These are phyloP conservation scores for Antonospora locustae DNA, from an alignment of 371 early-diverging fungal species.

Conservation along the genomic window DNA sequence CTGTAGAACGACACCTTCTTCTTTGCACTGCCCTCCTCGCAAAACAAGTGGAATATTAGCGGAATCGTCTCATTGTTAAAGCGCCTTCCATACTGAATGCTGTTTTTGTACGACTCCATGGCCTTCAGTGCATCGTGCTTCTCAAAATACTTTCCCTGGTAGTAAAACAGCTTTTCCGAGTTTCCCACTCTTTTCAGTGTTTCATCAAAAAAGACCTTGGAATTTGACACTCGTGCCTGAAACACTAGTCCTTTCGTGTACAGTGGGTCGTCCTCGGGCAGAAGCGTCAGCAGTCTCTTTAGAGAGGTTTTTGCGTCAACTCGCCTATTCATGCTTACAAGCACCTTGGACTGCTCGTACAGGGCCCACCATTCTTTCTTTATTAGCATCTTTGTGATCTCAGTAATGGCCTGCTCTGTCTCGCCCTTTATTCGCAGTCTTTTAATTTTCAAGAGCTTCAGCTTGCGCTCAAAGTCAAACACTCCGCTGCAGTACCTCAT, in stretches of 20 bases:
- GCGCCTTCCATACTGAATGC: slow-evolving; percentile 19
- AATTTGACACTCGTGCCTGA: slow-evolving; percentile 31
- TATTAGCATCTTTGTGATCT: slow-evolving; percentile 33
- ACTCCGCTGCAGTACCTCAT: no score
- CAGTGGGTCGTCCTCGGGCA: slow-evolving; percentile 5
- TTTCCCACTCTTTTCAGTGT: slow-evolving; percentile 22
- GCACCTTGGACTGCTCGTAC: slow-evolving; percentile 42
- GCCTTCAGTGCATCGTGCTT: slow-evolving; percentile 18
- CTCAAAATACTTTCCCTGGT: slow-evolving; percentile 49
- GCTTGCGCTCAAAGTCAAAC: slow-evolving; percentile 15
- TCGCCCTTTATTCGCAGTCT: slow-evolving; percentile 10
- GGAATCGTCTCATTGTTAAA: slow-evolving; percentile 48
- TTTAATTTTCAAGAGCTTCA: slow-evolving; percentile 24
- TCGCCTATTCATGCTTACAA: slow-evolving; percentile 31
- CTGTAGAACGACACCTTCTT: slow-evolving; percentile 8
- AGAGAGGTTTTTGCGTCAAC: slow-evolving; percentile 41
- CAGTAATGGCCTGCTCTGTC: slow-evolving; percentile 14
- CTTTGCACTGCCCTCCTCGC: slow-evolving; percentile 14
- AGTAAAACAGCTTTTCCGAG: slow-evolving; percentile 32
- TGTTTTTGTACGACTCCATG: slow-evolving; percentile 39
- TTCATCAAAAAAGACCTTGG: slow-evolving; percentile 29
- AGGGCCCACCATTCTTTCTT: slow-evolving; percentile 45
- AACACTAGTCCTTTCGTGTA: slow-evolving; percentile 18
- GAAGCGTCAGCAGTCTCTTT: slow-evolving; percentile 22
- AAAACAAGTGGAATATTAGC: slow-evolving; percentile 46